These are phyloP conservation scores for Cardiospermum halicacabum DNA, from an alignment of 345 rosid species.

Conservation along the genomic window DNA sequence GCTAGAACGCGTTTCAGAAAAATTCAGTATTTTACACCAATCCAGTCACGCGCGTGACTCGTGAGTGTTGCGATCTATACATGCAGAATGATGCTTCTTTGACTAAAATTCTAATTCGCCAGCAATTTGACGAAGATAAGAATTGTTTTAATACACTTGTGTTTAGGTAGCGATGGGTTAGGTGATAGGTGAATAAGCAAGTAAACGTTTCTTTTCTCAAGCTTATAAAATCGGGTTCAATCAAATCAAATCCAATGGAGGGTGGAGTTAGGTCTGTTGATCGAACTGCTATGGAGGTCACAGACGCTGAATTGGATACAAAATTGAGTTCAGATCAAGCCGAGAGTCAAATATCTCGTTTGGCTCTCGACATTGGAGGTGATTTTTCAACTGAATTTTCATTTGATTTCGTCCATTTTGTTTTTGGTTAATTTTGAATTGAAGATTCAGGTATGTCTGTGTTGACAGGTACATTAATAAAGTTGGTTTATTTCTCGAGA, in stretches of 20 bases:
- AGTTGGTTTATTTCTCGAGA: conserved; percentile 72
- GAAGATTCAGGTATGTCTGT: background rate
- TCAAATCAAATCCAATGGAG: background rate
- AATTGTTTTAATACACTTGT: background rate
- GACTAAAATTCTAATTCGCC: background rate
- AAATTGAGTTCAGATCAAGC: conserved; percentile 11
- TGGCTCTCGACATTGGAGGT: conserved; percentile 96
- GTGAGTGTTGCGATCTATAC: background rate
- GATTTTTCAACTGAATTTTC: background rate
- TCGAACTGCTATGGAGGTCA: conserved; percentile 16
- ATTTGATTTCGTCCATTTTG: background rate
- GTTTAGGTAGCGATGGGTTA: conserved; percentile 3
- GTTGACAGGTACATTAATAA: conserved; percentile 72
- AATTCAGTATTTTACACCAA: background rate
- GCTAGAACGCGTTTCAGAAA: background rate
- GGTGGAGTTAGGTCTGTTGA: background rate
- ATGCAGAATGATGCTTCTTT: background rate
- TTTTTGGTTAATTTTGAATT: background rate
- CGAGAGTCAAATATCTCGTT: conserved; percentile 48
- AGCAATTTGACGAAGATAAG: background rate
- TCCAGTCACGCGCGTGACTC: background rate
- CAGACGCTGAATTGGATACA: background rate
- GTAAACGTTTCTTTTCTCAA: background rate
- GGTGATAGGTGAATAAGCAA: conserved; percentile 3
- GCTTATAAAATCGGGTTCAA: background rate